Evolutionary conservation across 2,329 filamentous ascomycete species (phyloP).

Genomic region (Zymoseptoria passerinii): DNA sequence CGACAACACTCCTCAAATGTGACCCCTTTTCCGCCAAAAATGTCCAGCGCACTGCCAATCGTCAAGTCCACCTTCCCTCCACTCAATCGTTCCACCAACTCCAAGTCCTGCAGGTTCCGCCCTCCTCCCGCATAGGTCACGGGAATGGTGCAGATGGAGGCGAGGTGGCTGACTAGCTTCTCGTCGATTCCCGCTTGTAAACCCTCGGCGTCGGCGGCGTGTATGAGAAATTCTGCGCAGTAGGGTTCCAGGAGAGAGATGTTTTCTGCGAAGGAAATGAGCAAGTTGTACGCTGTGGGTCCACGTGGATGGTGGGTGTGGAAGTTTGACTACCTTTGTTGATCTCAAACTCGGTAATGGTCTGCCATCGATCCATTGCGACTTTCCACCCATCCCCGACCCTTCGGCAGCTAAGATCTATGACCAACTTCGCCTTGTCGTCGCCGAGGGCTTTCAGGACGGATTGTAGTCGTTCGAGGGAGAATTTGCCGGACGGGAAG

Average conservation of each 20-base stretch:
- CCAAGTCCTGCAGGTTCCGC: constrained; percentile 69
- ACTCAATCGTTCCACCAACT: constrained; percentile 71
- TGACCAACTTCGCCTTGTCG: constrained; percentile 74
- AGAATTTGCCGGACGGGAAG: constrained; percentile 78
- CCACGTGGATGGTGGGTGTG: background rate
- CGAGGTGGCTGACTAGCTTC: constrained; percentile 65
- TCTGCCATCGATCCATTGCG: constrained; percentile 99
- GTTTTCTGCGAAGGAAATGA: constrained; percentile 45
- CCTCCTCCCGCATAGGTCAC: constrained; percentile 97
- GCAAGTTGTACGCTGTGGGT: background rate
- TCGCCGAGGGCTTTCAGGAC: constrained; percentile 65
- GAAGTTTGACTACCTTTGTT: constrained; percentile 57
- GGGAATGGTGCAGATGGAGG: constrained; percentile 81
- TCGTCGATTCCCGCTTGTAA: constrained; percentile 87
- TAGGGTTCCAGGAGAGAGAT: constrained; percentile 77
- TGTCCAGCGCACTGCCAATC: constrained; percentile 91
- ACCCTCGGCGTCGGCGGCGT: constrained; percentile 94
- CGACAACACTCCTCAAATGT: constrained; percentile 79
- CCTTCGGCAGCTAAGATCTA: constrained; percentile 85
- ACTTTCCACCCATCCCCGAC: constrained; percentile 78
- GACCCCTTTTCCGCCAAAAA: constrained; percentile 83
- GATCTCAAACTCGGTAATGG: constrained; percentile 91
- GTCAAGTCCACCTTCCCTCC: constrained; percentile 80
- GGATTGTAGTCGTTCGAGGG: constrained; percentile 62
- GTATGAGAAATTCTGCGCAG: constrained; percentile 93